Evolutionary conservation across 1,284 basidiomycete genomes (phyloP).

Genomic region (Papiliotrema terrestris): DNA sequence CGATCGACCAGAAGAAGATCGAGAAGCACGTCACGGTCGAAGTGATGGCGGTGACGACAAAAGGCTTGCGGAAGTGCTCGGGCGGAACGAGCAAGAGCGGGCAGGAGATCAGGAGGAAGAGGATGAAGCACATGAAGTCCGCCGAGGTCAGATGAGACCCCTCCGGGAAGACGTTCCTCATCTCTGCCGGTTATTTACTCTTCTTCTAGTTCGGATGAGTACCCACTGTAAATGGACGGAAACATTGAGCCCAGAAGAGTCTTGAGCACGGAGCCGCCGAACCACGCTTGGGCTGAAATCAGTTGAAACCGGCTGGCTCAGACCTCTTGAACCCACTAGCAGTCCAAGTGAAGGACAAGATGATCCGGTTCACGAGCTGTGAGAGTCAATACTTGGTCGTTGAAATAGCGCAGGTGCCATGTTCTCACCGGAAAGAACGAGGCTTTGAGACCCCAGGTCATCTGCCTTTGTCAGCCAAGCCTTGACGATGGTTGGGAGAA

Average conservation of each 20-base stretch:
- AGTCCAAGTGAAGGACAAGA: constrained; percentile 33
- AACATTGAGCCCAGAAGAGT: constrained; percentile 41
- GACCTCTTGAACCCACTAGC: constrained; percentile 14
- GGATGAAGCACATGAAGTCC: constrained; percentile 47
- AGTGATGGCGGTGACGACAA: constrained; percentile 38
- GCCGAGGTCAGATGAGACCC: constrained; percentile 28
- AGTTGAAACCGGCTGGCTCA: background rate
- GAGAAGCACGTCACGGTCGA: constrained; percentile 39
- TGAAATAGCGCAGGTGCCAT: background rate
- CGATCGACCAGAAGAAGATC: constrained; percentile 46
- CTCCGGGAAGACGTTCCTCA: constrained; percentile 33
- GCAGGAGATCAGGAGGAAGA: constrained; percentile 46
- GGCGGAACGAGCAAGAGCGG: constrained; percentile 42
- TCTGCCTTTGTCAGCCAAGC: background rate
- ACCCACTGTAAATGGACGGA: constrained; percentile 35
- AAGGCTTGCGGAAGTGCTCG: constrained; percentile 42
- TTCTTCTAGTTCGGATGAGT: background rate
- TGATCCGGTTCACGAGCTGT: constrained; percentile 27
- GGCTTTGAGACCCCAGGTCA: constrained; percentile 28
- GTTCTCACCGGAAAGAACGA: constrained; percentile 22
- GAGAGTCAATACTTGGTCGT: constrained; percentile 1
- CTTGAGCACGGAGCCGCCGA: constrained; percentile 48
- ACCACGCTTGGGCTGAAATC: constrained; percentile 26
- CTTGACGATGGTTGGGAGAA: no score
- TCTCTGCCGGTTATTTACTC: constrained; percentile 4